Conservation (phyloP, 2,329 filamentous ascomycete genomes). For the Diaporthe humulicola region DNA sequence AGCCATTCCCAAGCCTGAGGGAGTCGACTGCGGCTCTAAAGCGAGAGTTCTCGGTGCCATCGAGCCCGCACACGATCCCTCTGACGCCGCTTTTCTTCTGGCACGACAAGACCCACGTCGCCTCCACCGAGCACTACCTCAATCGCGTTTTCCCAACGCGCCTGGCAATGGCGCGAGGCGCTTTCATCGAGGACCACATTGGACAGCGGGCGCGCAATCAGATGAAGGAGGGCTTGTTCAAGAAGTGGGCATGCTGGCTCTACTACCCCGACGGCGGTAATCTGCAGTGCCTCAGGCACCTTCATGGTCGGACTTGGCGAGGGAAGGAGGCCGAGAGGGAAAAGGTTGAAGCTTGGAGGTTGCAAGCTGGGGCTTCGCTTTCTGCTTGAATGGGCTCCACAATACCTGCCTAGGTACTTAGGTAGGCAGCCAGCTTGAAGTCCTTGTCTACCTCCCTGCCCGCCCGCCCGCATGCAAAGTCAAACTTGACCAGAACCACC, state of each 20-base stretch:
- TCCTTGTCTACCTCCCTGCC: neutral
- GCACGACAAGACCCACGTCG: slow-evolving; percentile 70
- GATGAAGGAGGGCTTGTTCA: slow-evolving; percentile 68
- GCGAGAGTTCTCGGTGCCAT: slow-evolving; percentile 50
- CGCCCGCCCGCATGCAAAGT: neutral
- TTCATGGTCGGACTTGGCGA: slow-evolving; percentile 65
- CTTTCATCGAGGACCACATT: slow-evolving; percentile 69
- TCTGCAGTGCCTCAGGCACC: slow-evolving; percentile 61
- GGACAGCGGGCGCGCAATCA: slow-evolving; percentile 67
- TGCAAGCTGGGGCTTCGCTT: neutral
- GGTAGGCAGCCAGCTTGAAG: neutral
- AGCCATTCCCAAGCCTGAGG: slow-evolving; percentile 56
- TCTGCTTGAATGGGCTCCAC: neutral
- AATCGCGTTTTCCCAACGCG: slow-evolving; percentile 62
- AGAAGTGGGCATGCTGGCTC: slow-evolving; percentile 68
- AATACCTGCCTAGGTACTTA: too few species aligned
- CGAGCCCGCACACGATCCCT: slow-evolving; percentile 49
- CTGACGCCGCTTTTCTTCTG: slow-evolving; percentile 70
- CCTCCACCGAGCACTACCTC: slow-evolving; percentile 63
- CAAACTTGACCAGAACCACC: neutral
- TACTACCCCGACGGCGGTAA: slow-evolving; percentile 64
- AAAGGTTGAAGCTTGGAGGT: slow-evolving; percentile 18
- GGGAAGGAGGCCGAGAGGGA: slow-evolving; percentile 51
- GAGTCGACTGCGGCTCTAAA: slow-evolving; percentile 57
- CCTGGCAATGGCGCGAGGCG: slow-evolving; percentile 63